These are phyloP conservation scores for Heritiera fomes DNA, from an alignment of 345 rosid species.

Conservation along the genomic window DNA sequence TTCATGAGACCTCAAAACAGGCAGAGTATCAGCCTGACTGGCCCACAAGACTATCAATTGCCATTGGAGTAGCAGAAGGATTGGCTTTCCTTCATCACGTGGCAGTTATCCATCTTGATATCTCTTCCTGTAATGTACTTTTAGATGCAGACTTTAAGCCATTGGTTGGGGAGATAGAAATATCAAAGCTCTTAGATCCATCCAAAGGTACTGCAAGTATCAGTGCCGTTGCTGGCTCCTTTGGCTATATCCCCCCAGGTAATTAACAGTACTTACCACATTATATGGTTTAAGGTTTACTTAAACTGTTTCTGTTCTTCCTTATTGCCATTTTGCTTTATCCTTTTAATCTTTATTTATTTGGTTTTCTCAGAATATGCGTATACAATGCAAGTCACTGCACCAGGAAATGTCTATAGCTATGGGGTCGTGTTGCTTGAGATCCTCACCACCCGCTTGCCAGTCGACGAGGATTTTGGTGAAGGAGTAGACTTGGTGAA, in stretches of 20 bases:
- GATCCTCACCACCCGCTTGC: conserved; percentile 76
- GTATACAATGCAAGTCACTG: conserved; percentile 91
- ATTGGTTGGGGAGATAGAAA: conserved; percentile 83
- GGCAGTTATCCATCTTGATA: conserved; percentile 87
- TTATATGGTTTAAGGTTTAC: background rate
- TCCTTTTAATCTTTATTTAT: background rate
- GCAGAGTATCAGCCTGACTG: conserved; percentile 77
- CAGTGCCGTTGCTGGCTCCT: conserved; percentile 94
- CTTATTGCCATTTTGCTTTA: background rate
- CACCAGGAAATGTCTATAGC: conserved; percentile 94
- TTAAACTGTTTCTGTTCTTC: background rate
- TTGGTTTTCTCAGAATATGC: conserved; percentile 66
- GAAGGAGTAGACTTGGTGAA: conserved; percentile 88
- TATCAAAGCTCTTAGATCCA: conserved; percentile 82
- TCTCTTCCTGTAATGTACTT: conserved; percentile 79
- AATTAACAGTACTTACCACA: background rate
- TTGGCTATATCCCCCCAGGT: conserved; percentile 98
- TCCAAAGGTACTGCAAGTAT: conserved; percentile 83
- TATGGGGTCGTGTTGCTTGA: conserved; percentile 92
- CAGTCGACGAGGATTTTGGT: conserved; percentile 90
- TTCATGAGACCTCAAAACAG: conserved; percentile 70
- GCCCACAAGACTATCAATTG: conserved; percentile 84
- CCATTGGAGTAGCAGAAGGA: conserved; percentile 88
- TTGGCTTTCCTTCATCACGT: conserved; percentile 87
- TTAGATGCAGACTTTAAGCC: conserved; percentile 76